Percentiles rank a stretch among this genome's conserved stretches.
Evolutionary conservation across 305 asterid species (phyloP).

Genomic region (Solanum aculeatissimum): DNA sequence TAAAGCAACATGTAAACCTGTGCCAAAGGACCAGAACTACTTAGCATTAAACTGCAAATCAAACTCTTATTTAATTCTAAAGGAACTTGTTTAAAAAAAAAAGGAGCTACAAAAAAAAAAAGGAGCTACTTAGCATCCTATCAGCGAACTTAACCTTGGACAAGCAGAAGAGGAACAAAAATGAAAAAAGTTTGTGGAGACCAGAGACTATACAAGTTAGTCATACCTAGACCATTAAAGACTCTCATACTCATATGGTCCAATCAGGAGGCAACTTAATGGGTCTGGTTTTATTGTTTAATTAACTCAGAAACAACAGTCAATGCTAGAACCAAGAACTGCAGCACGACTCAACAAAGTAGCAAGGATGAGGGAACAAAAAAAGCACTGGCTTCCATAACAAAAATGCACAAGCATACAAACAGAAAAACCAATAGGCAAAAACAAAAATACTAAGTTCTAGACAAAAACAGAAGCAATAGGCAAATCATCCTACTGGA

Average conservation of each 20-base stretch:
- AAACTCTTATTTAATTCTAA: neutral
- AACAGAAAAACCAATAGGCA: neutral
- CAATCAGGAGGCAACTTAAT: neutral
- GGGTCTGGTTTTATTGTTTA: neutral
- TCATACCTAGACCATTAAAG: neutral
- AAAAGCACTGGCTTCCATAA: neutral
- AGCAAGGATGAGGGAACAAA: neutral
- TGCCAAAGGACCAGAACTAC: slow-evolving; percentile 1
- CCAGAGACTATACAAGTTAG: neutral
- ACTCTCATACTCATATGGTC: neutral
- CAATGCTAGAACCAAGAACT: neutral
- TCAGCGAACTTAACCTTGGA: neutral
- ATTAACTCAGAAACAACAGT: neutral
- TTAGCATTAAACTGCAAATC: neutral
- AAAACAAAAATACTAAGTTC: neutral
- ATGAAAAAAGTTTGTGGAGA: neutral
- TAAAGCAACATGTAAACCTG: slow-evolving; percentile 84
- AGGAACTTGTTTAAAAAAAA: neutral
- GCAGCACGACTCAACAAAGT: neutral
- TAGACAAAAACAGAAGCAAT: too few species aligned
- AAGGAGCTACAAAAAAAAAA: neutral
- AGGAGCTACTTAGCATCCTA: neutral
- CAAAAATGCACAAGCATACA: neutral
- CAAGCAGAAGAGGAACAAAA: neutral
- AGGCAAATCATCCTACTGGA: too few species aligned